phyloP scores from a whole-genome alignment of 805 yeast species.

The Schizosaccharomyces pombe region DNA sequence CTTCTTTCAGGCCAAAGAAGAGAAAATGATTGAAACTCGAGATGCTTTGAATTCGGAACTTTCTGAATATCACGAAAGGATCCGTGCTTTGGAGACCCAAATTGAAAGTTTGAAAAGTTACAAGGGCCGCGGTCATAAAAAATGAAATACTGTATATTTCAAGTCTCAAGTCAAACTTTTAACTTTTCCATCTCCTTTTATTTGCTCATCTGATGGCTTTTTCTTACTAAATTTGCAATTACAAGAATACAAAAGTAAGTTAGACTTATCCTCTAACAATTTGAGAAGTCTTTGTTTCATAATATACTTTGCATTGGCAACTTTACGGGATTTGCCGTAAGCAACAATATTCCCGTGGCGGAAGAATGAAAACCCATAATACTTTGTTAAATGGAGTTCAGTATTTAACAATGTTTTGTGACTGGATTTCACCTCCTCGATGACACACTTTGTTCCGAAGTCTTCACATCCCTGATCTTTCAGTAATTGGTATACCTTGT shows the following conservation, averaged over 20 bases:
- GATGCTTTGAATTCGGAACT: conserved; percentile 81
- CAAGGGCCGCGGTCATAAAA: background rate
- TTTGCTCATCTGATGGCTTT: too few relatives aligned
- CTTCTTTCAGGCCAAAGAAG: conserved; percentile 95
- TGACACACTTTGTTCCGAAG: background rate
- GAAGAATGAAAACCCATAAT: background rate
- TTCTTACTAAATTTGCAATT: background rate
- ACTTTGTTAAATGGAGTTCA: too few relatives aligned
- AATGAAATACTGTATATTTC: background rate
- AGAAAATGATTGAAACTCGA: conserved; percentile 82
- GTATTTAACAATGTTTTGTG: too few relatives aligned
- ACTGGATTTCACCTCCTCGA: too few relatives aligned
- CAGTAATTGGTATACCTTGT: background rate
- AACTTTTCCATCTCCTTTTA: too few relatives aligned
- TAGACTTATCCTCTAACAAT: background rate
- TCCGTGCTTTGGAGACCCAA: background rate
- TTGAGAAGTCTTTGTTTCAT: background rate
- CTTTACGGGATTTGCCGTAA: background rate
- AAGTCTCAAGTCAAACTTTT: too few relatives aligned
- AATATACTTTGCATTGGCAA: background rate
- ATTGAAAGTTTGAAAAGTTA: background rate
- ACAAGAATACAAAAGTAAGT: background rate
- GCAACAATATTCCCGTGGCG: background rate
- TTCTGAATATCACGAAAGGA: conserved; percentile 48
- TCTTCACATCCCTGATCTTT: background rate